Base-by-base conservation (phyloP, 2,329 filamentous ascomycete species). In the Chlorencoelia australis region DNA sequence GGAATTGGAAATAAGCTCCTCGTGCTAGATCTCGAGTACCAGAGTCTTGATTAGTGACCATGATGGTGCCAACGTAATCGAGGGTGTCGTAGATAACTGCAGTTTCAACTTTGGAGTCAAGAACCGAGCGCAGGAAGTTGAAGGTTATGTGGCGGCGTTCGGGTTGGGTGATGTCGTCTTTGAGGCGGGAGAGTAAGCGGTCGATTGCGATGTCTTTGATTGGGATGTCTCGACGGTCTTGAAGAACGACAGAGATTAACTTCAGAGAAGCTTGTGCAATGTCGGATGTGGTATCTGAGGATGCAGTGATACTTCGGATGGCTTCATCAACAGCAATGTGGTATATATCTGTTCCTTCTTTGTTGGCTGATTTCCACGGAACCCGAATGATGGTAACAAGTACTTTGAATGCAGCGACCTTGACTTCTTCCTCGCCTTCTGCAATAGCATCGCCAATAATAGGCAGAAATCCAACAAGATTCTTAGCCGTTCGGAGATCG, bases 1-100 rank as follows among this genome's bases (percentile, higher is more conserved):
- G 66, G 62, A 98, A 98, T 48, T 95, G 86, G 59, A 94, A 82
- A 60, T 93, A 98, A 10, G 86, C 82, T 14, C 86, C 86, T 39
- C 91, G 73, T 10, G 89, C 88, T 24, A 94, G 68, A 56, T 95
- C 86, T 35, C 91, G 75, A 2, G 89, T 89, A 46, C 82, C 79
- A 49, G 82, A 82, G 49, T 93, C 88, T 44, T 94, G 85, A 55
- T 96, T 96, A 29, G 83, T 94, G 39, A 98, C 82, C 88, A 96
- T 96, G 57, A 95, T 82, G 3, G 75, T 79, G 30, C 86, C 85
- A 19, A 94, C 80, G 51, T 87, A 79, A 56, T 98, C 91, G 45
- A 95, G 73, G 7, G 82, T 80, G 54, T 96, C 89, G 55, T 98
- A 98, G 19, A 98, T 79, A 27, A 82, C 73, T 0, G 88, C 80